Percentiles rank a stretch among this genome's conserved stretches.
phyloP scores from a whole-genome alignment of 331 rosid genomes.

The Malus hybrid region DNA sequence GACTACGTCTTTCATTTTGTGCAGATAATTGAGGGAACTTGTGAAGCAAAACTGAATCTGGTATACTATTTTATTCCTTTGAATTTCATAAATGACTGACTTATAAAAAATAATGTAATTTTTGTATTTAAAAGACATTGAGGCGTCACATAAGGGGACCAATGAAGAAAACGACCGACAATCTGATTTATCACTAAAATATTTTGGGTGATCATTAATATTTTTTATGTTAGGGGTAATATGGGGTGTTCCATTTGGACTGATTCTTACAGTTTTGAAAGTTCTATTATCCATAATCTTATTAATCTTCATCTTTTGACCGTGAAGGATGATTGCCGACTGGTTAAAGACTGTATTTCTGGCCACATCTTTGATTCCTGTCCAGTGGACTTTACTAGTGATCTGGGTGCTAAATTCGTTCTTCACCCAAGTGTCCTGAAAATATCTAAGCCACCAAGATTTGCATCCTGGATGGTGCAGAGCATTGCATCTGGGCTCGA shows the following conservation, averaged over 20 bases:
- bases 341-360: slow-evolving; percentile 74
- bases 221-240: background rate
- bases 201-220: background rate
- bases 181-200: too few relatives aligned
- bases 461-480: slow-evolving; percentile 68
- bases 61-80: slow-evolving; percentile 30
- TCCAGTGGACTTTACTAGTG: slow-evolving; percentile 96
- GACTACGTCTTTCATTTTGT: slow-evolving; percentile 14
- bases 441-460: slow-evolving; percentile 69
- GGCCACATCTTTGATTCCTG: slow-evolving; percentile 90
- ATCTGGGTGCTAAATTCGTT: slow-evolving; percentile 77
- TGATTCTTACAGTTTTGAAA: background rate
- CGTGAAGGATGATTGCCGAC: slow-evolving; percentile 61
- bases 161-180: too few relatives aligned
- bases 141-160: too few relatives aligned
- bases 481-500: slow-evolving; percentile 84
- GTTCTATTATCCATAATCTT: background rate
- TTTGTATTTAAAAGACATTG: too few relatives aligned
- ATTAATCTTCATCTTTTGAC: slow-evolving; percentile 5
- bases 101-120: too few relatives aligned
- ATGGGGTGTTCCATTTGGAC: background rate
- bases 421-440: slow-evolving; percentile 74
- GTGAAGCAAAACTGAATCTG: slow-evolving; percentile 45
- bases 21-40: slow-evolving; percentile 70
- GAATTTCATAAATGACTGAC: background rate